Percentiles rank a stretch among this genome's conserved stretches.
These are phyloP conservation scores for Arachnopeziza araneosa DNA, from an alignment of 2,329 filamentous ascomycete species.

Conservation along the genomic window DNA sequence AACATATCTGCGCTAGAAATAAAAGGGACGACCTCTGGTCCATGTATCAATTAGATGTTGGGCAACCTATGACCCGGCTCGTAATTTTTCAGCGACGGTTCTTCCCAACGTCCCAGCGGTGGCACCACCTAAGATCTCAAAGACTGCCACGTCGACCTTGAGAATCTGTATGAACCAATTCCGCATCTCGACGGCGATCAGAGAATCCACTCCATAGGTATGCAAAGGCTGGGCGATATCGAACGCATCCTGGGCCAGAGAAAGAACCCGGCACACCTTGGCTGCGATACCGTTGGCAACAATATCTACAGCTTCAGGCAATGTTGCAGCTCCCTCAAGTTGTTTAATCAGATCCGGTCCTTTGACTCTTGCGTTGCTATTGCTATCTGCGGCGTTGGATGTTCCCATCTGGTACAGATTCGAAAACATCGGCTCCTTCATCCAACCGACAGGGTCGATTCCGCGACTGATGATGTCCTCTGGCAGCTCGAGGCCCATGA, in stretches of 20 bases:
- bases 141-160: constrained; percentile 32
- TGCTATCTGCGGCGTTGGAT: neutral
- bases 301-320: neutral
- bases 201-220: constrained; percentile 40
- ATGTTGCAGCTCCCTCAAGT: neutral
- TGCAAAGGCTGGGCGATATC: neutral
- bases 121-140: constrained; percentile 6
- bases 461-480: neutral
- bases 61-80: too few relatives aligned
- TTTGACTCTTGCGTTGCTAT: too few relatives aligned
- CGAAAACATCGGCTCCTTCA: neutral
- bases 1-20: too few relatives aligned
- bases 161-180: constrained; percentile 42
- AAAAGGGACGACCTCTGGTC: too few relatives aligned
- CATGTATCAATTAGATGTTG: too few relatives aligned
- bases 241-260: neutral
- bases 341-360: neutral
- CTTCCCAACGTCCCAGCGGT: neutral
- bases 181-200: constrained; percentile 45
- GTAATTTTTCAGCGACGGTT: too few relatives aligned
- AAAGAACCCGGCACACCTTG: neutral
- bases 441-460: neutral
- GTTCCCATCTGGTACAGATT: neutral
- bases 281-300: neutral
- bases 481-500: neutral